Percentiles rank a stretch among this genome's conserved stretches.
These are phyloP conservation scores for Polygonum aviculare DNA, from an alignment of 148 eudicot genomes.

Conservation along the genomic window DNA sequence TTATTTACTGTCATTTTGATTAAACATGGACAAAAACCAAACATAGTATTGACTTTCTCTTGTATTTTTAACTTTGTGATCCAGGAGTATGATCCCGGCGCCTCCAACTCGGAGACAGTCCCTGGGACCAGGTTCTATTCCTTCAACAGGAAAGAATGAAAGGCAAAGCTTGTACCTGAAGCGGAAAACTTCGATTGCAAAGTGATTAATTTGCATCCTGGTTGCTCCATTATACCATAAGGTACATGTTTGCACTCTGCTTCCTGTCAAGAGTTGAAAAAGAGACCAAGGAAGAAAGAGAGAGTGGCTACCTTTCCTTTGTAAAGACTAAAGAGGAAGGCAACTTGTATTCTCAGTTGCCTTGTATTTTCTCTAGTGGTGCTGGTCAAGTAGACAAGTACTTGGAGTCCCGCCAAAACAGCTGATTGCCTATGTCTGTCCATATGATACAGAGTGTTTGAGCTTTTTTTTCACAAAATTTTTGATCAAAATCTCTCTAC, in stretches of 20 bases:
- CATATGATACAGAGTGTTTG: slow-evolving; percentile 6
- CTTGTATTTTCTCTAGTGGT: neutral
- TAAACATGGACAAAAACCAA: neutral
- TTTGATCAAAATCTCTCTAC: slow-evolving; percentile 9
- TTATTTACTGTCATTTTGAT: neutral
- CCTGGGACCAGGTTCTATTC: neutral
- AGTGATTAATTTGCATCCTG: slow-evolving; percentile 5
- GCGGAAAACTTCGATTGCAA: neutral
- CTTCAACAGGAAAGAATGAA: slow-evolving; percentile 2
- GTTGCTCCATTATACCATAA: neutral
- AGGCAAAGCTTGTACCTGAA: slow-evolving; percentile 8
- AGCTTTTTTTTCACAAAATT: neutral
- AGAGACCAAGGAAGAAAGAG: slow-evolving; percentile 1
- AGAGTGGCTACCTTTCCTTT: neutral
- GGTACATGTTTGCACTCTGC: slow-evolving; percentile 9
- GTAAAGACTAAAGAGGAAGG: slow-evolving; percentile 7
- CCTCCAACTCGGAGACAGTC: slow-evolving; percentile 6
- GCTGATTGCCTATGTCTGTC: neutral
- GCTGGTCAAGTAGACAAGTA: neutral
- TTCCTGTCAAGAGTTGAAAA: neutral
- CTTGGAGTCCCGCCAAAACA: neutral
- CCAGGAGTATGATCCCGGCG: slow-evolving; percentile 8
- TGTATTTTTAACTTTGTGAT: neutral
- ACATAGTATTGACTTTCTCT: neutral
- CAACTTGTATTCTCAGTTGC: slow-evolving; percentile 1